Evolutionary conservation across 169 alveolate species (phyloP).

Genomic region (Cryptosporidium parvum): DNA sequence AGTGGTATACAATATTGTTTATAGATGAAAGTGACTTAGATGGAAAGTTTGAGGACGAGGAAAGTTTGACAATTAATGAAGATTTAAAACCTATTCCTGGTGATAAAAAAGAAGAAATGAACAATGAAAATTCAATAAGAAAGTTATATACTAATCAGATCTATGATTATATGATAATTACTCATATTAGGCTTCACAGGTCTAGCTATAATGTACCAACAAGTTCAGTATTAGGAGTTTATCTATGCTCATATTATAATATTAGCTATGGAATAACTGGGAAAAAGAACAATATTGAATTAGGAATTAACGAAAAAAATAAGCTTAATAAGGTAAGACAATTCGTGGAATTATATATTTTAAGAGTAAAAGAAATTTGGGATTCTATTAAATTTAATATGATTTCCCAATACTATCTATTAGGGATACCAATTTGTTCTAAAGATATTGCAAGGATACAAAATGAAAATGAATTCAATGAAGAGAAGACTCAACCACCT

Average conservation of each 20-base stretch:
- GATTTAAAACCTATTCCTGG: not conserved
- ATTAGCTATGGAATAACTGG: constrained; percentile 23
- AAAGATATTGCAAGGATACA: constrained; percentile 53
- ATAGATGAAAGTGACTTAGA: constrained; percentile 27
- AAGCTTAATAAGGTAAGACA: not conserved
- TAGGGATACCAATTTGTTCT: constrained; percentile 38
- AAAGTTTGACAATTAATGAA: not conserved
- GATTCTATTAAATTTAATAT: constrained; percentile 42
- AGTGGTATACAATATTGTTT: constrained; percentile 57
- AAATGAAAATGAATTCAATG: not conserved
- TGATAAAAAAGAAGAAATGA: not conserved
- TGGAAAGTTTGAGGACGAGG: not conserved
- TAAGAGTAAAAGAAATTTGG: constrained; percentile 42
- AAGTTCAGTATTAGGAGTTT: constrained; percentile 1
- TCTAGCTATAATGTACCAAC: not conserved
- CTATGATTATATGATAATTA: constrained; percentile 30
- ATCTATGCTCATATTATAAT: constrained; percentile 36
- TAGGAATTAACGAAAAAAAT: not conserved
- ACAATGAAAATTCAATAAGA: not conserved
- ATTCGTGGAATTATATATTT: constrained; percentile 27
- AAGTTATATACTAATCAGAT: not conserved
- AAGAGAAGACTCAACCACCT: not conserved
- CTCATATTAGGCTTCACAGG: constrained; percentile 10
- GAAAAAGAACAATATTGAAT: not conserved
- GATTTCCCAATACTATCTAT: constrained; percentile 42